phyloP scores from a whole-genome alignment of 2,329 filamentous ascomycete genomes.

The Cyclaneusma minus region DNA sequence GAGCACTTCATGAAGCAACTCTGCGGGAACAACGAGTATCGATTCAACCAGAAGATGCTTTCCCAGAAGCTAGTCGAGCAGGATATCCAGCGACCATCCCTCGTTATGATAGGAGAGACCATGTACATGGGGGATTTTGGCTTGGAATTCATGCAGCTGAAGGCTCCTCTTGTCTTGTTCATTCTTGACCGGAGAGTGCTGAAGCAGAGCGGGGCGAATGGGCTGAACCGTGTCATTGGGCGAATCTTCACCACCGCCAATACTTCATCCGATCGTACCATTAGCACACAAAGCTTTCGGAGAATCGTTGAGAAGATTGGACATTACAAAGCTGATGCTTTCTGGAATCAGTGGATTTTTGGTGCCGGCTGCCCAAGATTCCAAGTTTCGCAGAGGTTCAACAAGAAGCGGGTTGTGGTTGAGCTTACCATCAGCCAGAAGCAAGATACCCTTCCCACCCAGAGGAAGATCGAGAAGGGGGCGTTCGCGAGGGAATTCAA shows the following conservation, averaged over 20 bases:
- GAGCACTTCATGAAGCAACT: constrained; percentile 82
- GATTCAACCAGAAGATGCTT: constrained; percentile 74
- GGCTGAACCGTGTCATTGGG: constrained; percentile 72
- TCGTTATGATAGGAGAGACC: constrained; percentile 64
- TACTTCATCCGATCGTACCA: constrained; percentile 56
- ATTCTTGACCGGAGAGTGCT: constrained; percentile 84
- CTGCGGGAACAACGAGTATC: constrained; percentile 88
- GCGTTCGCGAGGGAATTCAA: constrained; percentile 77
- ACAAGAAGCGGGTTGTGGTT: constrained; percentile 92
- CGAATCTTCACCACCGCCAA: constrained; percentile 77
- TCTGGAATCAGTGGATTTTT: constrained; percentile 88
- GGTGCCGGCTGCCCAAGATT: constrained; percentile 83
- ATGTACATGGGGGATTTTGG: constrained; percentile 75
- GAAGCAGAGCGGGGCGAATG: constrained; percentile 74
- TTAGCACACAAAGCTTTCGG: constrained; percentile 60
- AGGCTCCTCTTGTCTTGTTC: constrained; percentile 80
- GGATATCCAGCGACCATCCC: constrained; percentile 68
- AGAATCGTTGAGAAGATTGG: constrained; percentile 77
- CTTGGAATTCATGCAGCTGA: constrained; percentile 77
- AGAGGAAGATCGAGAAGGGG: constrained; percentile 44
- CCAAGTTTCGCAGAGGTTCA: constrained; percentile 76
- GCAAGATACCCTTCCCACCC: constrained; percentile 31
- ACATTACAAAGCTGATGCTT: constrained; percentile 64
- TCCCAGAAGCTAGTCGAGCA: constrained; percentile 69
- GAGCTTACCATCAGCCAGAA: constrained; percentile 79